phyloP scores from a whole-genome alignment of 768 basidiomycete genomes.

The Naganishia antarctica region DNA sequence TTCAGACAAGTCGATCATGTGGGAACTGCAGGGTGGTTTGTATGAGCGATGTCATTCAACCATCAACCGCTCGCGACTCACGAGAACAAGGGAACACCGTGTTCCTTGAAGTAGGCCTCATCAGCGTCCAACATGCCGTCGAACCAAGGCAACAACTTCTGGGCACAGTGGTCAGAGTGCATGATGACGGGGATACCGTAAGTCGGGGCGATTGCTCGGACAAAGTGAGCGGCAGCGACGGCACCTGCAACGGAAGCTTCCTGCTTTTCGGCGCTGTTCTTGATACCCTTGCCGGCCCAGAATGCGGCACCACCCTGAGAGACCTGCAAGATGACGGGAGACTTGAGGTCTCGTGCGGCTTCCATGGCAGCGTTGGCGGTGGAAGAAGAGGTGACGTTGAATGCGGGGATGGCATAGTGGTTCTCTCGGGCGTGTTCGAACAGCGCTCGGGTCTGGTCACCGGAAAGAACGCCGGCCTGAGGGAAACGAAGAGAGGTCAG shows the following conservation, averaged over 20 bases:
- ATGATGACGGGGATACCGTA: slow-evolving; percentile 97
- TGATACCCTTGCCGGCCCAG: slow-evolving; percentile 92
- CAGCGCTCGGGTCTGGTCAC: slow-evolving; percentile 88
- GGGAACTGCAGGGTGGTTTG: slow-evolving; percentile 61
- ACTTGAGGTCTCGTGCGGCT: slow-evolving; percentile 91
- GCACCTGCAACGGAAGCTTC: slow-evolving; percentile 93
- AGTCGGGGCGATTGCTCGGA: slow-evolving; percentile 75
- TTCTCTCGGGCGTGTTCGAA: slow-evolving; percentile 89
- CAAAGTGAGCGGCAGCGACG: slow-evolving; percentile 82
- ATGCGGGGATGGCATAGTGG: slow-evolving; percentile 35
- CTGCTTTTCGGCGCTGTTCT: slow-evolving; percentile 74
- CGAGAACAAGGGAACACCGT: slow-evolving; percentile 60
- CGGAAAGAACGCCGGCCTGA: slow-evolving; percentile 90
- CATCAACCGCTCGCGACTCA: too few species aligned
- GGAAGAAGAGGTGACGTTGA: slow-evolving; percentile 98
- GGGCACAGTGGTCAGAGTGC: slow-evolving; percentile 97
- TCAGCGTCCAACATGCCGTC: slow-evolving; percentile 97
- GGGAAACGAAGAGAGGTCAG: background rate
- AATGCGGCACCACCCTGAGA: slow-evolving; percentile 95
- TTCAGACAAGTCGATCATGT: slow-evolving; percentile 98
- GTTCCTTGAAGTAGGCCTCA: slow-evolving; percentile 82
- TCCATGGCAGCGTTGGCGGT: slow-evolving; percentile 90
- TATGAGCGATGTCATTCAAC: too few species aligned
- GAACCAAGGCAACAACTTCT: slow-evolving; percentile 98
- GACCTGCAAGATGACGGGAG: slow-evolving; percentile 94